These are phyloP conservation scores for Thraustochytrium sp. DNA, from an alignment of 352 stramenopile genomes.

Conservation along the genomic window DNA sequence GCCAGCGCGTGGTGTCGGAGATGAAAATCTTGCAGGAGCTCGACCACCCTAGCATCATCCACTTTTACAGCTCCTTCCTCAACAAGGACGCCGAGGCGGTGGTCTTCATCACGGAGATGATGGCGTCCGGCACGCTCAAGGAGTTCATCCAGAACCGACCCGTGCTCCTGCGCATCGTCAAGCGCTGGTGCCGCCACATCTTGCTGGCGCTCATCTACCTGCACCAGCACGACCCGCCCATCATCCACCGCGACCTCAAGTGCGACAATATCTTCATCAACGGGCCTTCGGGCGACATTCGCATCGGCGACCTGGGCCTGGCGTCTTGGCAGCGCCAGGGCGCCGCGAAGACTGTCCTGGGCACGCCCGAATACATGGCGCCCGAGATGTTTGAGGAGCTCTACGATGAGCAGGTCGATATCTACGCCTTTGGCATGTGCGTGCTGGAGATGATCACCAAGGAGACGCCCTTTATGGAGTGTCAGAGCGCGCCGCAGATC, in stretches of 20 bases:
- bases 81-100: constrained; percentile 95
- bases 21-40: constrained; percentile 91
- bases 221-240: constrained; percentile 80
- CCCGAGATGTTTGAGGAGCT: constrained; percentile 95
- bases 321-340: constrained; percentile 15
- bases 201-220: constrained; percentile 74
- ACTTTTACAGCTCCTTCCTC: constrained; percentile 97
- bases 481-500: constrained; percentile 74
- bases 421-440: constrained; percentile 99
- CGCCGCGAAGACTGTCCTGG: constrained; percentile 80
- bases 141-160: constrained; percentile 51
- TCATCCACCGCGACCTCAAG: constrained; percentile 88
- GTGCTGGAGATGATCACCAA: constrained; percentile 99
- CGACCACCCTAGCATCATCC: constrained; percentile 98
- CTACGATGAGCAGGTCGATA: constrained; percentile 64
- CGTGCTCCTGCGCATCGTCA: constrained; percentile 66
- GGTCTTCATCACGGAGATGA: constrained; percentile 98
- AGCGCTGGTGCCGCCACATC: constrained; percentile 76
- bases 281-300: constrained; percentile 89
- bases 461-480: constrained; percentile 89
- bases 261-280: constrained; percentile 97
- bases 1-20: constrained; percentile 91
- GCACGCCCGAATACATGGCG: constrained; percentile 99
- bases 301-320: constrained; percentile 93
- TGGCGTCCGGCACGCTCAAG: constrained; percentile 88